Percentiles rank a stretch among this genome's conserved stretches.
These are phyloP conservation scores for Kurtzmaniella quercitrusa DNA, from an alignment of 1,139 yeast species.

Conservation along the genomic window DNA sequence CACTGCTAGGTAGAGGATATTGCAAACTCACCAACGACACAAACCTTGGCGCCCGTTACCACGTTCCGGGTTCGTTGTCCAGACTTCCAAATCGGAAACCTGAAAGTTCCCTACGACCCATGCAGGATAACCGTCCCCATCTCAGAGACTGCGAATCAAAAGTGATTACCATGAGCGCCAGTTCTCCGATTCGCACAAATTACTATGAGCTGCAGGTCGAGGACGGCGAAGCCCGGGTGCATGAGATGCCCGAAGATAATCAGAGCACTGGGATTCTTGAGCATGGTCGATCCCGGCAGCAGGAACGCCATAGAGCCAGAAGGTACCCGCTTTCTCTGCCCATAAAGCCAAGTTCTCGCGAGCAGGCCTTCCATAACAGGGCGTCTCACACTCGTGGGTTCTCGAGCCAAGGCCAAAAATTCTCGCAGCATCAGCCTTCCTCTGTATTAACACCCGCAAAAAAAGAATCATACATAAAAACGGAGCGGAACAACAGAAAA, in stretches of 20 bases:
- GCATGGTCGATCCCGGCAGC: slow-evolving; percentile 15
- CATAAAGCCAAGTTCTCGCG: slow-evolving; percentile 5
- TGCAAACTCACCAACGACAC: too few relatives aligned
- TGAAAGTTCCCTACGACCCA: slow-evolving; percentile 7
- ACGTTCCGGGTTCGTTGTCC: not conserved
- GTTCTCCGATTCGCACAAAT: slow-evolving; percentile 10
- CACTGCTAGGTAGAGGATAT: too few relatives aligned
- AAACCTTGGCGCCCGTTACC: too few relatives aligned
- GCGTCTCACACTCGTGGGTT: not conserved
- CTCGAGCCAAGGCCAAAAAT: not conserved
- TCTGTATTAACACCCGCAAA: slow-evolving; percentile 11
- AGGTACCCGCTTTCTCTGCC: slow-evolving; percentile 23
- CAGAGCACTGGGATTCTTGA: slow-evolving; percentile 9
- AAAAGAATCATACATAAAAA: slow-evolving; percentile 25
- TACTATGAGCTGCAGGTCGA: not conserved
- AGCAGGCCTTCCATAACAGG: not conserved
- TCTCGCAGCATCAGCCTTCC: not conserved
- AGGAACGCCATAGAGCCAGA: slow-evolving; percentile 14
- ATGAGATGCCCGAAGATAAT: slow-evolving; percentile 3
- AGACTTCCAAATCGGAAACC: not conserved
- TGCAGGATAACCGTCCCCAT: not conserved
- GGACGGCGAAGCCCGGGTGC: not conserved
- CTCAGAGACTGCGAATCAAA: not conserved
- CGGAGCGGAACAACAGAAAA: slow-evolving; percentile 26
- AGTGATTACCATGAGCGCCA: slow-evolving; percentile 10